Base-by-base conservation (phyloP, 352 stramenopile species). In the Bremia lactucae region DNA sequence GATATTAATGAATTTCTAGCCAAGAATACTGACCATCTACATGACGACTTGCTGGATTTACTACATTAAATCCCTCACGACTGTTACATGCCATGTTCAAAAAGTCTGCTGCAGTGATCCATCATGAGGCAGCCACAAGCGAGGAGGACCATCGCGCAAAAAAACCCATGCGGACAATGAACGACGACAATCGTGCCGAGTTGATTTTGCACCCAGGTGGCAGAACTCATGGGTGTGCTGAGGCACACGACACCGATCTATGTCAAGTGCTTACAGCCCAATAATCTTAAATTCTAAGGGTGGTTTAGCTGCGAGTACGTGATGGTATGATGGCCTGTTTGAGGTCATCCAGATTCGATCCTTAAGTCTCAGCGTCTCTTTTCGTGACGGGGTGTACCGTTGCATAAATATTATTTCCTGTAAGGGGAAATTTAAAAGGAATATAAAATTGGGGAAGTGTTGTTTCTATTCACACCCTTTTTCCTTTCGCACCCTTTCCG, bases 251-350 rank as follows among this genome's bases (percentile, higher is more conserved):
- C 85, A n/a, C 86, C 87, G 4, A 88, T 89, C 26, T 97, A 97
- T 52, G 89, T 97, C 54, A 91, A 95, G 49, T 97, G 88, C 46
- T 94, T 97, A 59, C 97, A 97, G 63, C 90, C 90, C 4, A 97
- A 97, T 67, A 94, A 87, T 36, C 49, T 92, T 13, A 97, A 96
- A 52, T 90, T 94, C 31, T 70, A 86, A 0, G 74, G 87, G 28
- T 62, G 81, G 8, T 95, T 96, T 43, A 90, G 93, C 49, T 83
- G 83, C 21, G 59, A 92, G 84, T 95, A 9, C 72, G 90, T 13
- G 86, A 96, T 22, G 87, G 3, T 97, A 95, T 65, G 92, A 83
- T 23, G 88, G 90, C 26, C 88, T 97, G 2, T 64, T 97, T 8
- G 87, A 96, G 46, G 90, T 95, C 16, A 84, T 97, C 8, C 89